phyloP scores from a whole-genome alignment of 1,139 yeast species.

The Candida smagusa region DNA sequence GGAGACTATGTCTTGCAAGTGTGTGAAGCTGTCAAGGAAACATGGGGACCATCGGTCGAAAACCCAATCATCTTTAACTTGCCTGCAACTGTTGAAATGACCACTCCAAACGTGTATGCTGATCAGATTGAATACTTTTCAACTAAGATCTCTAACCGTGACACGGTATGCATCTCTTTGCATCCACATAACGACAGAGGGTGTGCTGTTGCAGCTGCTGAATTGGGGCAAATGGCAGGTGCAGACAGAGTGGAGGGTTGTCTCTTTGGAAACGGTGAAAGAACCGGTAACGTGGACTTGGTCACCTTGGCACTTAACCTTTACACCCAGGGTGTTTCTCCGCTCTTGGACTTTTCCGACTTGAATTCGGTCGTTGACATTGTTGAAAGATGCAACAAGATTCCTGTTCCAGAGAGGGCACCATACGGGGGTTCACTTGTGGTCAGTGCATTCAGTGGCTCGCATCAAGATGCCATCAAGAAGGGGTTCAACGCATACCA shows the following conservation, averaged over 20 bases:
- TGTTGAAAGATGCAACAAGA: conserved; percentile 91
- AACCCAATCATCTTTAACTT: conserved; percentile 90
- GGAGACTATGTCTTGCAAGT: conserved; percentile 78
- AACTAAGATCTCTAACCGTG: conserved; percentile 75
- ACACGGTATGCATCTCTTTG: conserved; percentile 80
- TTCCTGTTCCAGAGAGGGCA: conserved; percentile 89
- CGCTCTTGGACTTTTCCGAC: conserved; percentile 84
- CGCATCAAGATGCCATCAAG: conserved; percentile 98
- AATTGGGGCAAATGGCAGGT: conserved; percentile 90
- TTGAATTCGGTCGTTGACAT: conserved; percentile 76
- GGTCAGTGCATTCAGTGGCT: conserved; percentile 94
- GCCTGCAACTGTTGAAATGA: conserved; percentile 98
- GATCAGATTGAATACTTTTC: conserved; percentile 93
- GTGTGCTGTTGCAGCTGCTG: conserved; percentile 97
- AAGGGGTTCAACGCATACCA: conserved; percentile 78
- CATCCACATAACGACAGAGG: conserved; percentile 98
- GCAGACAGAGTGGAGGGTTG: conserved; percentile 98
- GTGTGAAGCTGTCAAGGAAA: conserved; percentile 92
- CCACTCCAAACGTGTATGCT: conserved; percentile 92
- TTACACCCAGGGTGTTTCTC: conserved; percentile 91
- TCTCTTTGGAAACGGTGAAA: conserved; percentile 95
- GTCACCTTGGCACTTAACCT: conserved; percentile 89
- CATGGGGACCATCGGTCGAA: conserved; percentile 85
- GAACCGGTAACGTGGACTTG: conserved; percentile 96
- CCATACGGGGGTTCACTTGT: conserved; percentile 97